phyloP scores from a whole-genome alignment of 1,284 basidiomycete genomes.

The Stygiomarasmius scandens region DNA sequence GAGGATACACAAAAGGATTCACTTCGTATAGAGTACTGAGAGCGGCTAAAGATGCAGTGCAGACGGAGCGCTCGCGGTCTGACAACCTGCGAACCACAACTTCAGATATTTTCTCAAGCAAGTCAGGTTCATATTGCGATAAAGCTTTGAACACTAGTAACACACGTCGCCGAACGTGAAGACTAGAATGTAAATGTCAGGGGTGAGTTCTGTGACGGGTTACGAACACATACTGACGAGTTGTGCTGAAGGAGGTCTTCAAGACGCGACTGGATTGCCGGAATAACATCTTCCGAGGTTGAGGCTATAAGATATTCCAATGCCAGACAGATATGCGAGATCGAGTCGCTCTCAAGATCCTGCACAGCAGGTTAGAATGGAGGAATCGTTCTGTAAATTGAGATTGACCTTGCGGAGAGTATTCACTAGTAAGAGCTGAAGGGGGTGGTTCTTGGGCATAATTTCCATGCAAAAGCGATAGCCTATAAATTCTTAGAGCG shows the following conservation, averaged over 20 bases:
- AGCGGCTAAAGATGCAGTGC: slow-evolving; percentile 47
- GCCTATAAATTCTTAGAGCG: slow-evolving; percentile 42
- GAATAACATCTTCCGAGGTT: slow-evolving; percentile 65
- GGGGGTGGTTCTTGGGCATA: slow-evolving; percentile 67
- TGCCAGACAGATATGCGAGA: slow-evolving; percentile 67
- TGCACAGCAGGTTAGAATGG: slow-evolving; percentile 24
- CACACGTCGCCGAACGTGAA: slow-evolving; percentile 61
- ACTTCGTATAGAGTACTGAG: slow-evolving; percentile 10
- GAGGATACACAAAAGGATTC: background rate
- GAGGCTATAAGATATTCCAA: slow-evolving; percentile 64
- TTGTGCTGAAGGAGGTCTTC: slow-evolving; percentile 65
- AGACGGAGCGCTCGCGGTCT: slow-evolving; percentile 51
- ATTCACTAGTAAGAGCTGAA: slow-evolving; percentile 82
- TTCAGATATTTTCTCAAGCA: slow-evolving; percentile 47
- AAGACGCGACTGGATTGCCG: slow-evolving; percentile 70
- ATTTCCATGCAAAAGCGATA: slow-evolving; percentile 75
- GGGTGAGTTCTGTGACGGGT: slow-evolving; percentile 12
- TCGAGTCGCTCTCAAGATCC: slow-evolving; percentile 64
- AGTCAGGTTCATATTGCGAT: slow-evolving; percentile 46
- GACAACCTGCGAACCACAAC: slow-evolving; percentile 47
- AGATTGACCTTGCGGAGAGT: slow-evolving; percentile 68
- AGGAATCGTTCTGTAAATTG: slow-evolving; percentile 5
- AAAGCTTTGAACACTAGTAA: slow-evolving; percentile 62
- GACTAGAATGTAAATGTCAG: slow-evolving; percentile 37
- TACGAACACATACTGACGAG: slow-evolving; percentile 62